phyloP scores from a whole-genome alignment of 2,329 filamentous ascomycete species.

The Ilyonectria robusta region DNA sequence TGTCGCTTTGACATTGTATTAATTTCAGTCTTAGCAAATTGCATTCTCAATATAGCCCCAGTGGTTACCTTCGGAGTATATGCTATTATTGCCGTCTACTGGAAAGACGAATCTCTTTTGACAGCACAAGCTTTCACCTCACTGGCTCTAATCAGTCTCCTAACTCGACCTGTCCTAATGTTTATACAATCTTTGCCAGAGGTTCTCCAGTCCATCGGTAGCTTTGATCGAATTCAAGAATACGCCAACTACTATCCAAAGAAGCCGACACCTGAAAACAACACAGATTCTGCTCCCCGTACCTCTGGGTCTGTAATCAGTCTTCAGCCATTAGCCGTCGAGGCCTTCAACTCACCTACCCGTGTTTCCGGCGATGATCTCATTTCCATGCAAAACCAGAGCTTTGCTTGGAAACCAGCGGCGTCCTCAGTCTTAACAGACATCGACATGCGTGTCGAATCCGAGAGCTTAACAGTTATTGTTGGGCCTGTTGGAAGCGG shows the following conservation, averaged over 20 bases:
- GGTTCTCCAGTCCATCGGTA: constrained; percentile 32
- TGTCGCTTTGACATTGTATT: neutral
- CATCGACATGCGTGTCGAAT: constrained; percentile 21
- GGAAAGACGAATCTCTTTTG: constrained; percentile 41
- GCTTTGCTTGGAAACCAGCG: neutral
- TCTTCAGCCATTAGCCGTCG: neutral
- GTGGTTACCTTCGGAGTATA: constrained; percentile 47
- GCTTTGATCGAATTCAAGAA: constrained; percentile 44
- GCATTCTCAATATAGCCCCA: constrained; percentile 40
- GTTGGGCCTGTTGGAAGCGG: constrained; percentile 30
- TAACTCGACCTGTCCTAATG: constrained; percentile 36
- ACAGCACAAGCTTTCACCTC: constrained; percentile 41
- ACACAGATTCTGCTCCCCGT: neutral
- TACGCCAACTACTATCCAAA: constrained; percentile 33
- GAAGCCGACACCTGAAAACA: neutral
- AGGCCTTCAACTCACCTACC: neutral
- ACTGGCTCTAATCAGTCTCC: constrained; percentile 38
- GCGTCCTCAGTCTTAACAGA: constrained; percentile 18
- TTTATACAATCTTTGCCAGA: constrained; percentile 43
- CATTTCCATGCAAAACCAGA: neutral
- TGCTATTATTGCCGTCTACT: constrained; percentile 43
- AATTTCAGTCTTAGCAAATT: constrained; percentile 28
- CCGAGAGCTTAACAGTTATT: constrained; percentile 24
- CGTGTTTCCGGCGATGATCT: neutral
- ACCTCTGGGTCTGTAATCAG: neutral